phyloP scores from a whole-genome alignment of 1,284 basidiomycete genomes.

The Uromyces viciae-fabae region DNA sequence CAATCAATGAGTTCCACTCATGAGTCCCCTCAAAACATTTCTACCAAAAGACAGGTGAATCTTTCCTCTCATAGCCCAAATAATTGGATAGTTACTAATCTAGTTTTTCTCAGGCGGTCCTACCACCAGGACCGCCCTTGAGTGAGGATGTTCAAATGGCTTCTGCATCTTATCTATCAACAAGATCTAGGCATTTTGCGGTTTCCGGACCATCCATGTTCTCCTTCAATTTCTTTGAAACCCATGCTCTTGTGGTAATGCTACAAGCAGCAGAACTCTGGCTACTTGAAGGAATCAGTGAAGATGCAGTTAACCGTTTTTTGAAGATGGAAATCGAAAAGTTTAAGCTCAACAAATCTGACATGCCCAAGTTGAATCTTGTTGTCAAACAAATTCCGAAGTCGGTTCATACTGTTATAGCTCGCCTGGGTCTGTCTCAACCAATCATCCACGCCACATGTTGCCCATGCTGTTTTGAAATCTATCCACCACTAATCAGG shows the following conservation, averaged over 20 bases:
- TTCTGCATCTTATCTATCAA: slow-evolving; percentile 9
- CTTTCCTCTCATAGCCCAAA: neutral
- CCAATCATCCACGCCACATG: neutral
- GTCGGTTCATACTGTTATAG: neutral
- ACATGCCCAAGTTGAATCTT: neutral
- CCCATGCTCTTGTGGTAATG: slow-evolving; percentile 13
- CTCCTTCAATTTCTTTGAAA: neutral
- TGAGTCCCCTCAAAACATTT: too few species aligned
- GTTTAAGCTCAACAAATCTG: neutral
- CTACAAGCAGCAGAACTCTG: slow-evolving; percentile 3
- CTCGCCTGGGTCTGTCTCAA: neutral
- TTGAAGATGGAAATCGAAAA: slow-evolving; percentile 21
- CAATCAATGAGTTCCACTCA: too few species aligned
- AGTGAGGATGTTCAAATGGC: neutral
- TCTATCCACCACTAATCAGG: neutral
- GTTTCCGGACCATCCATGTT: neutral
- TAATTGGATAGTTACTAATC: neutral
- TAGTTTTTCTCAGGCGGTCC: neutral
- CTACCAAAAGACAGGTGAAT: neutral
- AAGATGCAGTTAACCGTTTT: neutral
- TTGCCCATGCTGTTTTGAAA: slow-evolving; percentile 6
- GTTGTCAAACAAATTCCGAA: slow-evolving; percentile 12
- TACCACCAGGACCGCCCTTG: neutral
- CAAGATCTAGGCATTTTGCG: too few species aligned
- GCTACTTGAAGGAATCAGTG: slow-evolving; percentile 1